These are phyloP conservation scores for Hemisphaericaspora nanyangensis DNA, from an alignment of 805 yeast species.

Conservation along the genomic window DNA sequence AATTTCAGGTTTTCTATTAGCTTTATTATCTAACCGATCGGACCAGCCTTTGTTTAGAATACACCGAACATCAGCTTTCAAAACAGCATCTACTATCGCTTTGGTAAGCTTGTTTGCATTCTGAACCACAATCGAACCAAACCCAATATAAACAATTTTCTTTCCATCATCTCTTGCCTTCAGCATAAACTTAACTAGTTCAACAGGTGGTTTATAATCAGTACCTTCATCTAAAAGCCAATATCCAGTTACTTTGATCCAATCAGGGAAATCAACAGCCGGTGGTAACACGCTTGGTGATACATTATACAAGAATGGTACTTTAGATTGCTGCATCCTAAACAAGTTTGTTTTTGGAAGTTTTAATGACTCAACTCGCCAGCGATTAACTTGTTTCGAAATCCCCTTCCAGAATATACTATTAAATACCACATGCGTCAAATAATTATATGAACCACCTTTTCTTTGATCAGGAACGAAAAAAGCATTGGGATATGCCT, in stretches of 20 bases:
- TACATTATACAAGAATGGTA: slow-evolving; percentile 86
- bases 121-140: slow-evolving; percentile 90
- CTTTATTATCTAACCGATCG: slow-evolving; percentile 51
- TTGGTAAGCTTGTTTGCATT: slow-evolving; percentile 75
- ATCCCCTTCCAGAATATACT: slow-evolving; percentile 93
- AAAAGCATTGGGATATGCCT: slow-evolving; percentile 96
- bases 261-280: slow-evolving; percentile 87
- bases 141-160: slow-evolving; percentile 86
- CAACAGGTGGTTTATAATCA: slow-evolving; percentile 57
- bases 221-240: slow-evolving; percentile 83
- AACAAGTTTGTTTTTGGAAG: slow-evolving; percentile 69
- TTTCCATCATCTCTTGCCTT: slow-evolving; percentile 57
- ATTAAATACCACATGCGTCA: slow-evolving; percentile 91
- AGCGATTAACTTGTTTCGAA: slow-evolving; percentile 77
- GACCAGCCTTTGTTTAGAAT: slow-evolving; percentile 95
- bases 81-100: slow-evolving; percentile 76
- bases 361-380: slow-evolving; percentile 70
- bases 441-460: slow-evolving; percentile 89
- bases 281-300: slow-evolving; percentile 90
- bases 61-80: slow-evolving; percentile 78
- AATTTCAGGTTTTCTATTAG: slow-evolving; percentile 30
- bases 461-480: slow-evolving; percentile 89
- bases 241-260: slow-evolving; percentile 95
- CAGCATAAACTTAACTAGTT: slow-evolving; percentile 54
- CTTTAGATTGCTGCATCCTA: slow-evolving; percentile 66